Conservation (phyloP, 1,284 basidiomycete species). For the Ustilago trichophora region DNA sequence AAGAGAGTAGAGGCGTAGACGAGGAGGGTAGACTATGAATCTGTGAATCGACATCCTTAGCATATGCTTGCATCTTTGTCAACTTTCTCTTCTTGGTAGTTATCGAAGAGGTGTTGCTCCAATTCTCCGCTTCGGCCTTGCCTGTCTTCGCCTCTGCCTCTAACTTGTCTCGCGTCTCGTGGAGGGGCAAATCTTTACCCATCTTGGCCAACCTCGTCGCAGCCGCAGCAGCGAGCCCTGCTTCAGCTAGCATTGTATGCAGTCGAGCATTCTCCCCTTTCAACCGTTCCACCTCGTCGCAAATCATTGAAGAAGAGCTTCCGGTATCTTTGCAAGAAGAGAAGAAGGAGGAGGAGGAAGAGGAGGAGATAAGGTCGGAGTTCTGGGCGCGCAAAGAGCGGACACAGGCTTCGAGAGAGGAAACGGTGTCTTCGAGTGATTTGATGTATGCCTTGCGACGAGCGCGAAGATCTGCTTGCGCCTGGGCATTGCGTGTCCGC, state of each 20-base stretch:
- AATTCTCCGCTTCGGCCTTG: background rate
- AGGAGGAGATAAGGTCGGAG: background rate
- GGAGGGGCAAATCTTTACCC: constrained; percentile 4
- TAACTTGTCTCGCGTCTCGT: too few relatives aligned
- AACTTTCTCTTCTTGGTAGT: constrained; percentile 24
- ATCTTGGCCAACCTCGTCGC: constrained; percentile 13
- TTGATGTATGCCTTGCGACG: constrained; percentile 41
- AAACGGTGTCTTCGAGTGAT: constrained; percentile 37
- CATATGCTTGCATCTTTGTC: constrained; percentile 22
- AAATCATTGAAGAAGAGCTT: too few relatives aligned
- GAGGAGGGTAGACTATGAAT: background rate
- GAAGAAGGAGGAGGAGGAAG: background rate
- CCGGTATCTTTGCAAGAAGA: too few relatives aligned
- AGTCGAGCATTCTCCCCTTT: constrained; percentile 17
- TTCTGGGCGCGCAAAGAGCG: constrained; percentile 13
- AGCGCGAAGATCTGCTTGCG: constrained; percentile 33
- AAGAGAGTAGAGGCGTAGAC: background rate
- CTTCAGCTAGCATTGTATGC: constrained; percentile 9
- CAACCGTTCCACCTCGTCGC: constrained; percentile 1
- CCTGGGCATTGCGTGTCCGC: constrained; percentile 41
- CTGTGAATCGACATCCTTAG: constrained; percentile 12
- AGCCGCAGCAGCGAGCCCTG: constrained; percentile 15
- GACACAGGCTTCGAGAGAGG: constrained; percentile 26
- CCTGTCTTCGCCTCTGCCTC: background rate
- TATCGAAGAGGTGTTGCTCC: constrained; percentile 25